Evolutionary conservation across 768 basidiomycete species (phyloP).

Genomic region (Dendrothele bispora): DNA sequence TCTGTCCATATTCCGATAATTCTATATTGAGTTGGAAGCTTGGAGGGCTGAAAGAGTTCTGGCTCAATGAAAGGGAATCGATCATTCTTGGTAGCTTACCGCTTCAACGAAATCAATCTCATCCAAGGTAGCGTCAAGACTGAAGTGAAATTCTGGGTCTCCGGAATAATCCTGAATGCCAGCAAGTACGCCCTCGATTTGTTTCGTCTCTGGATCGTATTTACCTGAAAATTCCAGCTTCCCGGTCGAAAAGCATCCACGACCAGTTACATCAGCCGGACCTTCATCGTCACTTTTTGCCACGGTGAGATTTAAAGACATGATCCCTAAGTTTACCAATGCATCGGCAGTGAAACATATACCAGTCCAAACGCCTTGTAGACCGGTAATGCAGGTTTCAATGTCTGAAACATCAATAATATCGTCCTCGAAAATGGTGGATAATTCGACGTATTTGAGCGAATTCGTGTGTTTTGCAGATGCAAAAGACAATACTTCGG

Average conservation of each 20-base stretch:
- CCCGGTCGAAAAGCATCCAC: not conserved
- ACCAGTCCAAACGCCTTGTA: constrained; percentile 3
- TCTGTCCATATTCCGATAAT: constrained; percentile 2
- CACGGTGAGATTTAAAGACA: too few species aligned
- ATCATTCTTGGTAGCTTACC: not conserved
- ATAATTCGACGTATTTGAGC: not conserved
- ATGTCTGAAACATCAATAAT: not conserved
- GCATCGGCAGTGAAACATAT: not conserved
- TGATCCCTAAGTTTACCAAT: too few species aligned
- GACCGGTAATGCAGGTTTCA: not conserved
- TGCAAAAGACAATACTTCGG: too few species aligned
- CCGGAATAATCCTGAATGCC: not conserved
- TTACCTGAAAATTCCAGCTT: not conserved
- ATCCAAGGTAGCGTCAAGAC: not conserved
- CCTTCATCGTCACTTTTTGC: not conserved
- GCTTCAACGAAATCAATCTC: not conserved
- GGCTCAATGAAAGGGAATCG: not conserved
- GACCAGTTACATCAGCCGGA: not conserved
- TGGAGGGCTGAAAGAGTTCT: not conserved
- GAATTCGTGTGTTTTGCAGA: too few species aligned
- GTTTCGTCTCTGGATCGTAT: constrained; percentile 1
- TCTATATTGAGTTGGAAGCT: constrained; percentile 1
- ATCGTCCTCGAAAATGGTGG: not conserved
- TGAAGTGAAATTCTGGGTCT: not conserved
- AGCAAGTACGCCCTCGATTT: not conserved